These are phyloP conservation scores for Euphorbia corollata DNA, from an alignment of 441 rosid species.

Conservation along the genomic window DNA sequence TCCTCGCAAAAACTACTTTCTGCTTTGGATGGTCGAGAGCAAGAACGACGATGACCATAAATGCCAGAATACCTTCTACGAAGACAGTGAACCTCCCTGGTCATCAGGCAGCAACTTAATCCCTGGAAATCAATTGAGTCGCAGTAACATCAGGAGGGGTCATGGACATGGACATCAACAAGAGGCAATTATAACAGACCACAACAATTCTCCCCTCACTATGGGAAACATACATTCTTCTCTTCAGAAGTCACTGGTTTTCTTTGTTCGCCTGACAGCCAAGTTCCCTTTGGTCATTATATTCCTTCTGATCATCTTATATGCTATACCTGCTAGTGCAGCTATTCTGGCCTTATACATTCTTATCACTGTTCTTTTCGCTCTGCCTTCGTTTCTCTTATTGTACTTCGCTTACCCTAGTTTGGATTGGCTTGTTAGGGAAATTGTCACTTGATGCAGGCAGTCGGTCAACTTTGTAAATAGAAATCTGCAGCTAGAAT, in stretches of 20 bases:
- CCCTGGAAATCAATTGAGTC: slow-evolving; percentile 30
- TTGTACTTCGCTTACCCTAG: slow-evolving; percentile 73
- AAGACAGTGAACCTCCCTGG: slow-evolving; percentile 31
- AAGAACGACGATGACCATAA: slow-evolving; percentile 44
- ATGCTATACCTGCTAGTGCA: slow-evolving; percentile 84
- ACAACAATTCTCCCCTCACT: slow-evolving; percentile 29
- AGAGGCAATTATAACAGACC: slow-evolving; percentile 24
- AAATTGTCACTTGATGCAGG: slow-evolving; percentile 51
- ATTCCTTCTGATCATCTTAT: slow-evolving; percentile 59
- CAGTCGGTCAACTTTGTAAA: slow-evolving; percentile 16
- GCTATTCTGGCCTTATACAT: slow-evolving; percentile 64
- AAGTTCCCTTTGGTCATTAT: slow-evolving; percentile 79
- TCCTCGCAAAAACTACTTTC: slow-evolving; percentile 79
- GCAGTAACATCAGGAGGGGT: slow-evolving; percentile 23
- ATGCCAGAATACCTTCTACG: slow-evolving; percentile 32
- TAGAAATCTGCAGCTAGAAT: slow-evolving; percentile 19
- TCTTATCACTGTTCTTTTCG: slow-evolving; percentile 66
- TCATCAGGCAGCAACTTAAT: slow-evolving; percentile 26
- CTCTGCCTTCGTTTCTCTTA: slow-evolving; percentile 68
- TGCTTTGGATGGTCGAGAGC: slow-evolving; percentile 92
- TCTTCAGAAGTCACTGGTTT: slow-evolving; percentile 60
- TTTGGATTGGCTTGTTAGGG: slow-evolving; percentile 87
- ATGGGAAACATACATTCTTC: slow-evolving; percentile 47
- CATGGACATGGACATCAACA: slow-evolving; percentile 26
- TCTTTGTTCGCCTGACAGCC: slow-evolving; percentile 54